phyloP scores from a whole-genome alignment of 31 red algal genomes.

The Porphyra umbilicalis region DNA sequence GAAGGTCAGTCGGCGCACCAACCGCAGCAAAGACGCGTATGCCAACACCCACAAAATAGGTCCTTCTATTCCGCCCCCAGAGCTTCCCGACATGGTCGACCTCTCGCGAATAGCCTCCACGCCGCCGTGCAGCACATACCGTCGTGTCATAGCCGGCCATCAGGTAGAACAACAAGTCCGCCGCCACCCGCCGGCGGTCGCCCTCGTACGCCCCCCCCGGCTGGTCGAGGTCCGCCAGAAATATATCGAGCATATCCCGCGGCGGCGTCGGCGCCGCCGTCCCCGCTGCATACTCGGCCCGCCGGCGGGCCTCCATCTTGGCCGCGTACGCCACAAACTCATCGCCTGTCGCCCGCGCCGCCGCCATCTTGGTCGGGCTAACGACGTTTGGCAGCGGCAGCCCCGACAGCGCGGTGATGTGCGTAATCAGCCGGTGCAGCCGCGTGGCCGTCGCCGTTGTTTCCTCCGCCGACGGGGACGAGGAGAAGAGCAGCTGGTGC shows the following conservation, averaged over 20 bases:
- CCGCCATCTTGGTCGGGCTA: not conserved
- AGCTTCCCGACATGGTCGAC: no score
- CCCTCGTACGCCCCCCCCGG: not conserved
- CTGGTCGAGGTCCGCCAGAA: not conserved
- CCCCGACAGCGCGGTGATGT: not conserved
- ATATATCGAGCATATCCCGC: not conserved
- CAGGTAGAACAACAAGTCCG: not conserved
- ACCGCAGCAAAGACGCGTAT: no score
- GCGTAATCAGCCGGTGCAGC: not conserved
- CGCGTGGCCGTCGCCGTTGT: not conserved
- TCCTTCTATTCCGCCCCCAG: no score
- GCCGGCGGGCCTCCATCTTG: not conserved
- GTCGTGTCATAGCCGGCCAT: not conserved
- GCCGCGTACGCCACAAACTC: not conserved
- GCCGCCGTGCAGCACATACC: no score
- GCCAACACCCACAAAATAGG: no score
- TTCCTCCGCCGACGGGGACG: no score
- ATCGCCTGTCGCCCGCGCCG: not conserved
- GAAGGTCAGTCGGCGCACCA: no score
- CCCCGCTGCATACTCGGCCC: not conserved
- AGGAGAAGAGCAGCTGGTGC: not conserved
- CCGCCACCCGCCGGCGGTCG: not conserved
- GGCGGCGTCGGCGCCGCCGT: not conserved
- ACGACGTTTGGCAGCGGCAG: not conserved
- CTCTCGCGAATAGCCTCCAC: no score